Conservation (phyloP, 1,139 yeast species). For the Suhomyces coccinellae region DNA sequence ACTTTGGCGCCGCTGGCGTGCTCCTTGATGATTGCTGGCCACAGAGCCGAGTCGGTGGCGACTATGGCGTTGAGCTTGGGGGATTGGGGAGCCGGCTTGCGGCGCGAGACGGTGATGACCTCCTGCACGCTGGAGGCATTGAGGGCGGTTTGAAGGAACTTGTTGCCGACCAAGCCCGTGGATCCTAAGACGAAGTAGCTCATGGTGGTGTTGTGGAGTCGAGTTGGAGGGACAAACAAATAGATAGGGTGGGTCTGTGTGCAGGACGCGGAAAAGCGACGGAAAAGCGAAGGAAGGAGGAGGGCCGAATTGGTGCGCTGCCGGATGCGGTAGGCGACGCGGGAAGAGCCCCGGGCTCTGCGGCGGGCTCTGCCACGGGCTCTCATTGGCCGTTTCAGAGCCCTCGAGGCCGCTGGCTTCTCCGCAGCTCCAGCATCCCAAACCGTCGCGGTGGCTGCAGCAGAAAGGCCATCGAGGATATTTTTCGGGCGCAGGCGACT, state of each 20-base stretch:
- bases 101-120: slow-evolving; percentile 50
- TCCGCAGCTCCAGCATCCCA: slow-evolving; percentile 2
- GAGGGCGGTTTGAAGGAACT: slow-evolving; percentile 39
- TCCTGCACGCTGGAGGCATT: slow-evolving; percentile 22
- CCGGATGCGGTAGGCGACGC: too few species aligned
- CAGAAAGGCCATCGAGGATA: background rate
- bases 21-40: slow-evolving; percentile 36
- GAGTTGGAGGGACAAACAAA: background rate
- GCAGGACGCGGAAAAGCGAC: background rate
- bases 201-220: slow-evolving; percentile 12
- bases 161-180: slow-evolving; percentile 61
- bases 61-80: slow-evolving; percentile 31
- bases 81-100: slow-evolving; percentile 24
- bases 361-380: too few species aligned
- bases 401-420: background rate
- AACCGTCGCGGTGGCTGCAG: background rate
- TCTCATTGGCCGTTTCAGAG: too few species aligned
- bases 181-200: slow-evolving; percentile 51
- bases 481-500: background rate
- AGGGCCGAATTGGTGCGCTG: background rate
- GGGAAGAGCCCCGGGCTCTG: too few species aligned
- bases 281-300: background rate
- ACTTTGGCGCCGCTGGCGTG: slow-evolving; percentile 24
- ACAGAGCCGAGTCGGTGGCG: slow-evolving; percentile 40
- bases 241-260: background rate